Evolutionary conservation across 306 rosid species (phyloP), one percentile per base, ranked within the genome.

Genomic region (Pyrus communis): DNA sequence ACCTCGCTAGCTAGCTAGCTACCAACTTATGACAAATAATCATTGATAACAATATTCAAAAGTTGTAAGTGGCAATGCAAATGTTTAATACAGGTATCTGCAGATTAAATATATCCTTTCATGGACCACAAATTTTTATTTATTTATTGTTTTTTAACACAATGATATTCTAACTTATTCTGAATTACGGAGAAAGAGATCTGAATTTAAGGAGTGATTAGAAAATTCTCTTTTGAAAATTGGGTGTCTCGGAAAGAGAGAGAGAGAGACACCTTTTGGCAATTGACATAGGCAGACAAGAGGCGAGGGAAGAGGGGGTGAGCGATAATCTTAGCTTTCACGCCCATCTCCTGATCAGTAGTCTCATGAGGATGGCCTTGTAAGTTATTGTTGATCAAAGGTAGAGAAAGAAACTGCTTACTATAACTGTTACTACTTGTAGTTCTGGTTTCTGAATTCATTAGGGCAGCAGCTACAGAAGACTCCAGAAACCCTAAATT

Each of bases 251-350:
- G 9, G 65, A 0, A 8, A 3, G 62, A n/a, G 9, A 11, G 3
- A 27, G 22, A 38, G 3, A 17, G 35, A 11, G 45, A 14, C 4
- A 87, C 90, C 90, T 84, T 84, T 11, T 71, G 78, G 33, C 81
- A 84, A 75, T 63, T 84, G 64, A 69, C 45, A 43, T 82, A 80
- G 33, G 81, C 69, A 0, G 65, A 23, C 67, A 85, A 42, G 73
- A 85, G 84, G 31, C 79, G 76, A 67, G 84, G 79, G 69, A 75
- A 86, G 43, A 88, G 80, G 64, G 87, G 83, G 45, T 88, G 89
- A 61, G 77, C 74, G 83, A 87, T 79, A 21, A 83, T 63, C 78
- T 87, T 79, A 19, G 83, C 80, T 69, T 68, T 79, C 70, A 75
- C 59, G 31, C 63, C 42, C 35, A 28, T 11, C 58, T 42, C 60